phyloP scores from a whole-genome alignment of 768 basidiomycete species.

The Calocybe gangraenosa region DNA sequence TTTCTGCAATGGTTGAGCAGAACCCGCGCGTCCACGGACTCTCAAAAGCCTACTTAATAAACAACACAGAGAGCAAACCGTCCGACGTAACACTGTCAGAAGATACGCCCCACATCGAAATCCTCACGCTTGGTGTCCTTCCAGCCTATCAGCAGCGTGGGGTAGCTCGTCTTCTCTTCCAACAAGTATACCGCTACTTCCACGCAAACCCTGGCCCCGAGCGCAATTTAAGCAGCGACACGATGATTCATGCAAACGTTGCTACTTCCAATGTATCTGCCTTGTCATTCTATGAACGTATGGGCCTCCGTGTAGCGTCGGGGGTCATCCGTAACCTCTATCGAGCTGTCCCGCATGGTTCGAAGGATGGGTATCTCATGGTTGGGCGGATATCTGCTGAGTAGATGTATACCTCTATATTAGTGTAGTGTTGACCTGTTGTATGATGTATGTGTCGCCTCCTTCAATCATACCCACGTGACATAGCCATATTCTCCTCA shows the following conservation, averaged over 20 bases:
- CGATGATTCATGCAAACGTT: constrained; percentile 39
- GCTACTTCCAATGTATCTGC: constrained; percentile 38
- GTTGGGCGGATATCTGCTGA: constrained; percentile 26
- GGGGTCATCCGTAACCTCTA: constrained; percentile 35
- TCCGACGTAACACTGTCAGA: constrained; percentile 9
- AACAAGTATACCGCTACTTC: constrained; percentile 25
- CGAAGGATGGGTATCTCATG: constrained; percentile 40
- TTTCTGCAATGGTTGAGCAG: constrained; percentile 35
- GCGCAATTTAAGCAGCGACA: constrained; percentile 17
- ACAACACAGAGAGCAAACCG: constrained; percentile 12
- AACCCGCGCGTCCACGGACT: constrained; percentile 15
- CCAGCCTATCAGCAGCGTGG: constrained; percentile 39
- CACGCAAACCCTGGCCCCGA: constrained; percentile 21
- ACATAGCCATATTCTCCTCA: neutral
- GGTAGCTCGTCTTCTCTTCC: constrained; percentile 39
- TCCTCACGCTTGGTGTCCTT: constrained; percentile 50
- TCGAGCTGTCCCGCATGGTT: constrained; percentile 28
- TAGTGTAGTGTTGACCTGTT: neutral
- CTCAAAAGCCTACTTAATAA: constrained; percentile 4
- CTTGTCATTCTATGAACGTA: constrained; percentile 37
- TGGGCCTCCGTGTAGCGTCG: constrained; percentile 34
- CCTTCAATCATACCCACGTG: too few species aligned
- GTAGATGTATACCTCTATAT: constrained; percentile 6
- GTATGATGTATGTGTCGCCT: too few species aligned
- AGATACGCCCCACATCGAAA: constrained; percentile 33